These are phyloP conservation scores for Alloteropsis semialata DNA, from an alignment of 176 grass and related monocot genomes.

Conservation along the genomic window DNA sequence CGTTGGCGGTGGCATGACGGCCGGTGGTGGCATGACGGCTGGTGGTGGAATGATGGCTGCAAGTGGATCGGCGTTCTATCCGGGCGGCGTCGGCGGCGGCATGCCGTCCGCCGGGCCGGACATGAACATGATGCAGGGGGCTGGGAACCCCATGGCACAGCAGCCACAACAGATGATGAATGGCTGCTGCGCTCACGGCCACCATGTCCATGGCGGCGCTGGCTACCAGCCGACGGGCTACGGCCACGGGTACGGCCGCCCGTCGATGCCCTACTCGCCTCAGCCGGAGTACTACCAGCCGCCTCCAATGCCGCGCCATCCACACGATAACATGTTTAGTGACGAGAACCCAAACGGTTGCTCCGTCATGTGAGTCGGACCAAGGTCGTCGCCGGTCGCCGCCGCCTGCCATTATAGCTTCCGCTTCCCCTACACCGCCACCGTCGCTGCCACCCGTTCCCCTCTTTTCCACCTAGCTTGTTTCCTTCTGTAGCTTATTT, in stretches of 20 bases:
- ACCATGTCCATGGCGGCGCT: too few species aligned
- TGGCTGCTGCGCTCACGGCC: too few species aligned
- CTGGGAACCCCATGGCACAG: slow-evolving; percentile 27
- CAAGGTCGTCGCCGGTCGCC: too few species aligned
- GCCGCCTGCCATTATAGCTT: too few species aligned
- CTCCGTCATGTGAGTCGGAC: slow-evolving; percentile 65
- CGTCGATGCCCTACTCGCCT: slow-evolving; percentile 16
- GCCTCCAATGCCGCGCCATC: slow-evolving; percentile 15
- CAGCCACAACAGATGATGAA: not conserved
- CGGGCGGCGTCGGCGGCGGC: not conserved
- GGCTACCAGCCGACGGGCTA: slow-evolving; percentile 49
- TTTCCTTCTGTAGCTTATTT: too few species aligned
- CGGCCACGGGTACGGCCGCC: slow-evolving; percentile 25
- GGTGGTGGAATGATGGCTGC: too few species aligned
- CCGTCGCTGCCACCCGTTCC: too few species aligned
- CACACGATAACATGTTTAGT: slow-evolving; percentile 42
- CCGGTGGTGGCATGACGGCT: too few species aligned
- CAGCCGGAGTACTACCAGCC: slow-evolving; percentile 13
- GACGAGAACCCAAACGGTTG: slow-evolving; percentile 57
- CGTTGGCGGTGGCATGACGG: too few species aligned
- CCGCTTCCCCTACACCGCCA: too few species aligned
- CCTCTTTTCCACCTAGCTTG: too few species aligned
- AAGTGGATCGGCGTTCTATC: too few species aligned
- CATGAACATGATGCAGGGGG: slow-evolving; percentile 57
- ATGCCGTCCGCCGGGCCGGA: slow-evolving; percentile 17